phyloP scores from a whole-genome alignment of 2,329 filamentous ascomycete genomes.

The Epichloe sylvatica region DNA sequence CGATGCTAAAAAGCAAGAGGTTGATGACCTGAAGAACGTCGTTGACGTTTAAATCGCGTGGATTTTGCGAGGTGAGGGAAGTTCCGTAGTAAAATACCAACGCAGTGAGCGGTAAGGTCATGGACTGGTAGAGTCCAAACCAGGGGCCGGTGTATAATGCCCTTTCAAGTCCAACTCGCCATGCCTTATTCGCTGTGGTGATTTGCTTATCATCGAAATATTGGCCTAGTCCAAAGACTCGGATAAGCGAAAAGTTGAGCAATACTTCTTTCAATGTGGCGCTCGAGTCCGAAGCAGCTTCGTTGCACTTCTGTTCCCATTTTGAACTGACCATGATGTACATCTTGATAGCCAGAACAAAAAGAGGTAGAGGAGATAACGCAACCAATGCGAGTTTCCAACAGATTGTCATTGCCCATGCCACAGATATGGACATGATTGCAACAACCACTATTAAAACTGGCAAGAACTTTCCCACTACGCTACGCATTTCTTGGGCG shows the following conservation, averaged over 20 bases:
- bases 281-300: slow-evolving; percentile 44
- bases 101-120: slow-evolving; percentile 57
- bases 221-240: slow-evolving; percentile 57
- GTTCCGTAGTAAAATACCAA: slow-evolving; percentile 76
- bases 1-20: slow-evolving; percentile 70
- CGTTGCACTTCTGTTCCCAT: slow-evolving; percentile 59
- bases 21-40: slow-evolving; percentile 63
- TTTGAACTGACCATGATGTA: slow-evolving; percentile 51
- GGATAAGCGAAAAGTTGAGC: slow-evolving; percentile 63
- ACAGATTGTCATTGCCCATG: slow-evolving; percentile 60
- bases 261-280: slow-evolving; percentile 57
- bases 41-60: slow-evolving; percentile 32
- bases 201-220: slow-evolving; percentile 55
- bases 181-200: slow-evolving; percentile 34
- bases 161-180: slow-evolving; percentile 49
- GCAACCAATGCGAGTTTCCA: slow-evolving; percentile 75
- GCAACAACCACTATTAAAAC: slow-evolving; percentile 50
- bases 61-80: slow-evolving; percentile 40
- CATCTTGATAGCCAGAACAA: slow-evolving; percentile 50
- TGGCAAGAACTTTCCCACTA: slow-evolving; percentile 65
- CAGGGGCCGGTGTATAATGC: slow-evolving; percentile 54
- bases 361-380: slow-evolving; percentile 51
- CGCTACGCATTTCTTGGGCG: slow-evolving; percentile 74
- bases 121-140: slow-evolving; percentile 65
- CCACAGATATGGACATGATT: slow-evolving; percentile 55